These are phyloP conservation scores for Penium margaritaceum DNA, from an alignment of 139 green algal species.

Conservation along the genomic window DNA sequence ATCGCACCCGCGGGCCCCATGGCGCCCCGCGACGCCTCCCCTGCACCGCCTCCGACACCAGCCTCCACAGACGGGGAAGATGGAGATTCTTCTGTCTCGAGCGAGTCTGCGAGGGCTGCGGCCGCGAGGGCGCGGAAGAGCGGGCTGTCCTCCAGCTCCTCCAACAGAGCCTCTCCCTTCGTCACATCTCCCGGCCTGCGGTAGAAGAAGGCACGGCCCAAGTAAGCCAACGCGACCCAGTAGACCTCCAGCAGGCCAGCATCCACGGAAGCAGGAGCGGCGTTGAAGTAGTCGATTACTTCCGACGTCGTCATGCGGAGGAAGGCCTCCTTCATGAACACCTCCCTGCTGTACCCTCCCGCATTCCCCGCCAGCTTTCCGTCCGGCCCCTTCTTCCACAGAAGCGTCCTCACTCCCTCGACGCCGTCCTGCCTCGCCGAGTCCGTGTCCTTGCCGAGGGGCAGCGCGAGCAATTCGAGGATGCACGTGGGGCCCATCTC, in stretches of 20 bases:
- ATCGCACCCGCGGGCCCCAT: background rate
- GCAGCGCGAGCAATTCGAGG: slow-evolving; percentile 42
- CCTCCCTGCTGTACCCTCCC: slow-evolving; percentile 11
- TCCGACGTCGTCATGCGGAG: slow-evolving; percentile 20
- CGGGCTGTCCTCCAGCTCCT: slow-evolving; percentile 18
- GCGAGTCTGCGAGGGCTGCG: background rate
- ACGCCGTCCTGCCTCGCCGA: slow-evolving; percentile 18
- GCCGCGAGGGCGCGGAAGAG: background rate
- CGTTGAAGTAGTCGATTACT: slow-evolving; percentile 11
- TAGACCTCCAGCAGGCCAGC: slow-evolving; percentile 28
- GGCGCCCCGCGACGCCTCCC: background rate
- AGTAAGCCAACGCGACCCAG: slow-evolving; percentile 24
- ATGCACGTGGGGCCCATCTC: slow-evolving; percentile 34
- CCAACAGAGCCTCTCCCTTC: slow-evolving; percentile 22
- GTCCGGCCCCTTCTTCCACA: slow-evolving; percentile 7
- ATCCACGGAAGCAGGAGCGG: slow-evolving; percentile 5
- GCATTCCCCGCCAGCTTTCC: background rate
- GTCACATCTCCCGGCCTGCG: slow-evolving; percentile 16
- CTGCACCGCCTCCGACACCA: background rate
- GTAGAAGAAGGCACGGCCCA: slow-evolving; percentile 19
- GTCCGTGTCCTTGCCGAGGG: slow-evolving; percentile 19
- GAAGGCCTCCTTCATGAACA: slow-evolving; percentile 43
- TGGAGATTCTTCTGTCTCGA: no score
- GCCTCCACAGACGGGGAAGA: no score
- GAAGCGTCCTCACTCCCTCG: slow-evolving; percentile 10